These are phyloP conservation scores for Volvox reticuliferus DNA, from an alignment of 139 green algal species.

Conservation along the genomic window DNA sequence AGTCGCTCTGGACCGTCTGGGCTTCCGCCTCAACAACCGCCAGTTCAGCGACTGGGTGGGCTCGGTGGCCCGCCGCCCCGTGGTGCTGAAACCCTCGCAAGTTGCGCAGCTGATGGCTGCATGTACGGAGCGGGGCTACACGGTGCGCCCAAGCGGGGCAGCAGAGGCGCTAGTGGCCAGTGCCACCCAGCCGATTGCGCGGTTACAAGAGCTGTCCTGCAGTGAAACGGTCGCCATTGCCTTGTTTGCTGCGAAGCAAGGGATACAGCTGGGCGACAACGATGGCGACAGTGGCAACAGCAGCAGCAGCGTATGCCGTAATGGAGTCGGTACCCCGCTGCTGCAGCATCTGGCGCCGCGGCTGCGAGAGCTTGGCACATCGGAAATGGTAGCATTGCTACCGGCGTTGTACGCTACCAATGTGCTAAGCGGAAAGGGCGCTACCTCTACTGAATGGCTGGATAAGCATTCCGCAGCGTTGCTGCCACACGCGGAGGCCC, in stretches of 20 bases:
- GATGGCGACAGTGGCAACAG: no score
- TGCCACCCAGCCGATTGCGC: background rate
- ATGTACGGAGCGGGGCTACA: background rate
- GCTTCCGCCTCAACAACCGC: background rate
- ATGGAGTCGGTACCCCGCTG: background rate
- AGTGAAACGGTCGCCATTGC: background rate
- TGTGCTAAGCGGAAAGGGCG: background rate
- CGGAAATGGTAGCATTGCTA: background rate
- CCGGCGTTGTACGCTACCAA: background rate
- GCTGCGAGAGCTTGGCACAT: background rate
- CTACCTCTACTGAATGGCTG: background rate
- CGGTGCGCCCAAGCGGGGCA: background rate
- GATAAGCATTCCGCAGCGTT: background rate
- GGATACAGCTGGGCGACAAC: background rate
- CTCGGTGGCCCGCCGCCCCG: background rate
- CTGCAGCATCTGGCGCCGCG: constrained; percentile 8
- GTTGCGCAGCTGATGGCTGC: background rate
- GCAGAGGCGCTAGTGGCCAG: background rate
- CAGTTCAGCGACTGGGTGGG: constrained; percentile 26
- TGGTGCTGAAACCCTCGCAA: background rate
- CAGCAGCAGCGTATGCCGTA: no score
- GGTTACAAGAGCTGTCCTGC: background rate
- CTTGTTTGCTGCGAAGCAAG: constrained; percentile 18
- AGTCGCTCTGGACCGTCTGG: background rate
- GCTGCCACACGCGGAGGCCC: constrained; percentile 6